Evolutionary conservation across 352 stramenopile species (phyloP).

Genomic region (Albugo candida): DNA sequence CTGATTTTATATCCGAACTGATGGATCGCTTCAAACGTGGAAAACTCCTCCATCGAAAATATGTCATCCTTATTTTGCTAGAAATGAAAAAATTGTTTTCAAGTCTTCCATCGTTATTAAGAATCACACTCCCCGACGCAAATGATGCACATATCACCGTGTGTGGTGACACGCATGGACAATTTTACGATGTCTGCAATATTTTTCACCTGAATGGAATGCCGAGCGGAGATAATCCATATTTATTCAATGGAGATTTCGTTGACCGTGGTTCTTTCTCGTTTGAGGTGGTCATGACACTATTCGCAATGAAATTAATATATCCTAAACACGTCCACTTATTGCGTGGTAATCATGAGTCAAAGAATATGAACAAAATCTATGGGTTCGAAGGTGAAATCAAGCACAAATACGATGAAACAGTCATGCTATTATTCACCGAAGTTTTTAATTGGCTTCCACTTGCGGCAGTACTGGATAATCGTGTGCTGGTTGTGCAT

Average conservation of each 20-base stretch:
- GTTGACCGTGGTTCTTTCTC: conserved; percentile 97
- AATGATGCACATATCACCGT: conserved; percentile 82
- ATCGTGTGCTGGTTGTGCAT: conserved; percentile 94
- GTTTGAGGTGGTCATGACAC: conserved; percentile 95
- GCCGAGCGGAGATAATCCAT: conserved; percentile 89
- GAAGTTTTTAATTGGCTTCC: conserved; percentile 97
- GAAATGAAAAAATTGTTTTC: conserved; percentile 83
- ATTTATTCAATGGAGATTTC: conserved; percentile 99
- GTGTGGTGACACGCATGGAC: conserved; percentile 97
- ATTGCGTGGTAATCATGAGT: conserved; percentile 95
- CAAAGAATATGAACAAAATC: conserved; percentile 99
- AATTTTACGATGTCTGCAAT: conserved; percentile 99
- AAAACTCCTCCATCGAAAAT: conserved; percentile 96
- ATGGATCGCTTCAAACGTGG: conserved; percentile 93
- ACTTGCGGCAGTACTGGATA: conserved; percentile 85
- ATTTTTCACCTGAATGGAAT: conserved; percentile 98
- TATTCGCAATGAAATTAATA: conserved; percentile 93
- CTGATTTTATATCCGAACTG: conserved; percentile 80
- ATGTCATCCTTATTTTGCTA: conserved; percentile 91
- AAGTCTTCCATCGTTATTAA: conserved; percentile 81
- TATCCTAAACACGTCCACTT: conserved; percentile 88
- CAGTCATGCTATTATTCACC: conserved; percentile 98
- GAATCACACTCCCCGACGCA: conserved; percentile 28
- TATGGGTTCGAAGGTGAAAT: conserved; percentile 99
- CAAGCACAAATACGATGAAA: conserved; percentile 98